Evolutionary conservation across 495 filamentous ascomycete species (phyloP), one percentile per base, ranked within the genome.

Genomic region (Geoglossum glabrum): DNA sequence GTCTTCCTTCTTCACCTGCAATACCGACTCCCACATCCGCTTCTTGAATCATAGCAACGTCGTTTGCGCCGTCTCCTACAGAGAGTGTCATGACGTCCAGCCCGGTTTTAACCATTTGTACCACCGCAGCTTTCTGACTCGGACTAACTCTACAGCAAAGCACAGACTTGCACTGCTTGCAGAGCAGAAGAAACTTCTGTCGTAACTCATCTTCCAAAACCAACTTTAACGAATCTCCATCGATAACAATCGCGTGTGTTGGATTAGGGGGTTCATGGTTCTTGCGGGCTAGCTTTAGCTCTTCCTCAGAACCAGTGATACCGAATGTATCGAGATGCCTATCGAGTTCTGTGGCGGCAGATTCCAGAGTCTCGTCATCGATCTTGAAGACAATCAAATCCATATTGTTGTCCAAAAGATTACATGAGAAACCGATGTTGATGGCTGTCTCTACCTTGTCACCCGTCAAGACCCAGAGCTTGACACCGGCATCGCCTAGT

Each of bases 1-100:
- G 89, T 66, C 93, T 77, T 57, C 93, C 93, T 76, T 99, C 93
- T 61, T 89, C 87, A 70, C 93, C 93, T 60, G 93, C 90, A 69
- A 99, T 96, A 68, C 93, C 93, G 57, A 99, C 90, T 68, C 93
- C 93, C 21, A 97, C 87, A 70, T 99, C 89, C 4, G 93, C 93
- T 70, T 97, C 90, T 70, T 99, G 93, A 66, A 99, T 99, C 93
- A 99, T 99, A 38, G 93, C 93, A 60, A 97, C 93, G 70, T 99
- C 93, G 70, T 97, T 99, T 59, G 93, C 93, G 66, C 92, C 93
- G 70, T 99, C 93, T 59, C 93, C 93, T 55, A 99, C 85, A 0
- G 90, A 89, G 46, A 99, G 77, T 7, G 92, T 95, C 83, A 99
- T 94, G 68, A 97, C 90, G 68, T 96, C 87, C 38, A 99, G 74